Base-by-base conservation (phyloP, 805 yeast species). In the Wickerhamiella kazuoi region DNA sequence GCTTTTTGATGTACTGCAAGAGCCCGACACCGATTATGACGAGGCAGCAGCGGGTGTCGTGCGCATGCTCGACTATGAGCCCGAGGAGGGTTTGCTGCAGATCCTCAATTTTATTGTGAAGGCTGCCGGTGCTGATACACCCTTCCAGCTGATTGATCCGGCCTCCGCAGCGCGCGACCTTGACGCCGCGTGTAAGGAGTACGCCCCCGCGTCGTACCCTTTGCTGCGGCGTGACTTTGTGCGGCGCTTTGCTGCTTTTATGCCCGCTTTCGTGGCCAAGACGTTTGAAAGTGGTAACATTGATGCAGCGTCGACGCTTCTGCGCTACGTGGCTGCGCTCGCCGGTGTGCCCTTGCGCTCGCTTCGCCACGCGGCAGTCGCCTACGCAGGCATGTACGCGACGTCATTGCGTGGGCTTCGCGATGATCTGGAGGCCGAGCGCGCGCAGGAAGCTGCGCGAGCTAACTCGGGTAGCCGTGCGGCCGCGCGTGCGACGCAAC, bases 1-100 rank as follows among this genome's bases (percentile, higher is more conserved):
- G 3, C 20, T 37, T 1, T 46, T 37, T 23, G 51, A 43, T 23
- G 23, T 44, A 16, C 38, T 47, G 5, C 18, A 23, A 3, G 51
- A 46, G 17, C 21, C 37, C 4, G 42, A 38, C n/a, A 39, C 36
- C 29, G 43, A 48, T 4, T 11, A 35, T 3, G 44, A 43, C 19
- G 41, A 41, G 23, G 34, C 44, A 16, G 39, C 30, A 3, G 50
- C 45, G 31, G 39, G 46, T 19, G 24, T 46, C 31, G 41, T 44
- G 28, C 44, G 51, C 3, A 23, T 41, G 36, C 44, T 49, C 21
- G 36, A 39, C 29, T 49, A 44, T 30, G 52, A 47, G 21, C 31
- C 35, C 16, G 32, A 35, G 7, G 35, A 41, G 9, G 52, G 51
- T 2, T 8, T 46, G n/a, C 41, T 39, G 8, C 49, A 49, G 35